phyloP scores from a whole-genome alignment of 1,139 yeast species.

The Saccharomyces hybrid region DNA sequence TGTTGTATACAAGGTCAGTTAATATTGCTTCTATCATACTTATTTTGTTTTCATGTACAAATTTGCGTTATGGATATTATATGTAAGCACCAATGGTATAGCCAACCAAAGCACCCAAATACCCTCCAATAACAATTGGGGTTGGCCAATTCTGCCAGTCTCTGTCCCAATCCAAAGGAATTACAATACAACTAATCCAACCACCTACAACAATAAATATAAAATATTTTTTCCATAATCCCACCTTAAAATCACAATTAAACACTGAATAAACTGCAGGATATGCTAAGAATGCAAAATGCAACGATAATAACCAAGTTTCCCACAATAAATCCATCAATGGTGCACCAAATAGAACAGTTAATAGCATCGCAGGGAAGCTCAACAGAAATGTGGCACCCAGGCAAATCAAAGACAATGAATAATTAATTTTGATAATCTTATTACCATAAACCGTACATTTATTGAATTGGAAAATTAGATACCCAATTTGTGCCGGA shows the following conservation, averaged over 20 bases:
- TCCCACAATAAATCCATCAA: constrained; percentile 47
- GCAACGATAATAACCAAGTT: constrained; percentile 59
- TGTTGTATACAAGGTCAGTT: neutral
- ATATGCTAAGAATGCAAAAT: constrained; percentile 50
- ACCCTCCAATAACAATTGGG: constrained; percentile 76
- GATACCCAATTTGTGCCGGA: constrained; percentile 27
- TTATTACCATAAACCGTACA: constrained; percentile 31
- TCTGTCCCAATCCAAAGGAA: constrained; percentile 96
- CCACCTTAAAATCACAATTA: constrained; percentile 50
- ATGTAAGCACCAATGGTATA: constrained; percentile 31
- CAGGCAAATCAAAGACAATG: constrained; percentile 37
- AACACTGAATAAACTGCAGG: constrained; percentile 58
- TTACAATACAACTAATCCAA: constrained; percentile 91
- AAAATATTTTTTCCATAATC: constrained; percentile 38
- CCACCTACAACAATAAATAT: constrained; percentile 58
- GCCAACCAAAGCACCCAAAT: constrained; percentile 64
- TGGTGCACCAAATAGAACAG: constrained; percentile 86
- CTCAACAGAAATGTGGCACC: constrained; percentile 39
- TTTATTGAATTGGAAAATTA: constrained; percentile 26
- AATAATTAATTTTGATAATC: constrained; percentile 31
- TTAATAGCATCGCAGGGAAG: constrained; percentile 43
- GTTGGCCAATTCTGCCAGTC: constrained; percentile 99
- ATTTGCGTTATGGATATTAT: constrained; percentile 6
- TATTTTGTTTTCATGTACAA: neutral
- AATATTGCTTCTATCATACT: constrained; percentile 5